These are phyloP conservation scores for Parathielavia appendiculata DNA, from an alignment of 495 filamentous ascomycete species.

Conservation along the genomic window DNA sequence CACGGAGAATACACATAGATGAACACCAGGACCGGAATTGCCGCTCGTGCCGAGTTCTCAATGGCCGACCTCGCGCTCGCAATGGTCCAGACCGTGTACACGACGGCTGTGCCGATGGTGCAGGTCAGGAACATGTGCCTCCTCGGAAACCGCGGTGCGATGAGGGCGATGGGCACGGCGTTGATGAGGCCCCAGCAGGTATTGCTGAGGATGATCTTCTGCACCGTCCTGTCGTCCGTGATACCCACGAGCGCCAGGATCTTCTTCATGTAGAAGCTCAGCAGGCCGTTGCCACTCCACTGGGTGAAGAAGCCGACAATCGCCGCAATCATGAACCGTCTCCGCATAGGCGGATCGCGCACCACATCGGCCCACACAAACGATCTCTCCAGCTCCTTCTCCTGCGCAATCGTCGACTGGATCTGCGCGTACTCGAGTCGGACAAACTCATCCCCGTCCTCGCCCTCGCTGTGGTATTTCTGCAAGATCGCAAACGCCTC, in stretches of 20 bases:
- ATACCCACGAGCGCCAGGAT: slow-evolving; percentile 43
- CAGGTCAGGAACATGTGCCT: slow-evolving; percentile 51
- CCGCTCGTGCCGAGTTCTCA: slow-evolving; percentile 39
- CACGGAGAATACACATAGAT: slow-evolving; percentile 55
- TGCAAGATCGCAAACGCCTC: slow-evolving; percentile 51
- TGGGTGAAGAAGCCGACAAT: slow-evolving; percentile 52
- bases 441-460: slow-evolving; percentile 47
- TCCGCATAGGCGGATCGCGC: slow-evolving; percentile 45
- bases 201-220: slow-evolving; percentile 51
- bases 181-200: slow-evolving; percentile 52
- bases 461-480: slow-evolving; percentile 55
- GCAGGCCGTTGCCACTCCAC: slow-evolving; percentile 54
- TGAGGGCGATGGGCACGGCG: slow-evolving; percentile 47
- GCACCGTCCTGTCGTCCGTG: slow-evolving; percentile 37
- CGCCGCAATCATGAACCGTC: slow-evolving; percentile 46
- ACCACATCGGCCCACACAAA: slow-evolving; percentile 51
- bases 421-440: slow-evolving; percentile 52
- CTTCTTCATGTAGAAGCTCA: slow-evolving; percentile 44
- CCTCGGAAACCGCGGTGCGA: slow-evolving; percentile 46
- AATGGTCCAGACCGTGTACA: slow-evolving; percentile 54
- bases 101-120: slow-evolving; percentile 43
- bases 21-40: slow-evolving; percentile 53
- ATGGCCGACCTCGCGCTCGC: slow-evolving; percentile 46
- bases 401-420: slow-evolving; percentile 47
- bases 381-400: slow-evolving; percentile 40